Evolutionary conservation across 129 eudicot species (phyloP), one percentile per base, ranked within the genome.

Genomic region (Pulicaria dysenterica): DNA sequence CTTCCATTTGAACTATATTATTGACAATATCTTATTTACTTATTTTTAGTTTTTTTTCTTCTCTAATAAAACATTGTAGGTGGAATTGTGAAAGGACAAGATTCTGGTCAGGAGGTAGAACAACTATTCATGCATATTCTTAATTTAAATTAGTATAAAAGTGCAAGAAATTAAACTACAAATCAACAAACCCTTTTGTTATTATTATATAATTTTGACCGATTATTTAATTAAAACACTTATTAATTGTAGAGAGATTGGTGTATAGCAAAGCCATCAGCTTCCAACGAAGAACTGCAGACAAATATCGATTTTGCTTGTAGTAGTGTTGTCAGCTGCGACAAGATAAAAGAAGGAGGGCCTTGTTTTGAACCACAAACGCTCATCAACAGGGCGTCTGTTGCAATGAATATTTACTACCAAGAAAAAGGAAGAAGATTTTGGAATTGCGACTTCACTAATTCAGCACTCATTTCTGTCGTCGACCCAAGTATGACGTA

Each of bases 181-280:
- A 24, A 0, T 24, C 2, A 24, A 24, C 31, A 24, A 24, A 24
- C 31, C 31, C 31, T 24, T 24, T 24, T 24, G 31, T 24, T 24
- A 24, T 24, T 24, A 24, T 24, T 24, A 24, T 24, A 24, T 24
- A 24, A 2, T 24, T 24, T 24, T 24, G 31, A 24, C 31, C 31
- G 2, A 24, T 24, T 24, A 24, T 0, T 24, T 0, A 24, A 24
- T 24, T 24, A 2, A 24, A 24, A 24, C 31, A 24, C 31, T 1
- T 24, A 24, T 24, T 24, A 24, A 12, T 40, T 71, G 34, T 59
- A 83, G 87, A 51, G 64, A 47, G 42, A 74, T 16, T 83, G 87
- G 87, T 83, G 87, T 59, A 65, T 79, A 37, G 82, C 87, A 2
- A 75, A 76, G 41, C 87, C 87, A 6, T 80, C 85, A 6, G 5